Base-by-base conservation (phyloP, 257 asterid species). In the Primulina tabacum region DNA sequence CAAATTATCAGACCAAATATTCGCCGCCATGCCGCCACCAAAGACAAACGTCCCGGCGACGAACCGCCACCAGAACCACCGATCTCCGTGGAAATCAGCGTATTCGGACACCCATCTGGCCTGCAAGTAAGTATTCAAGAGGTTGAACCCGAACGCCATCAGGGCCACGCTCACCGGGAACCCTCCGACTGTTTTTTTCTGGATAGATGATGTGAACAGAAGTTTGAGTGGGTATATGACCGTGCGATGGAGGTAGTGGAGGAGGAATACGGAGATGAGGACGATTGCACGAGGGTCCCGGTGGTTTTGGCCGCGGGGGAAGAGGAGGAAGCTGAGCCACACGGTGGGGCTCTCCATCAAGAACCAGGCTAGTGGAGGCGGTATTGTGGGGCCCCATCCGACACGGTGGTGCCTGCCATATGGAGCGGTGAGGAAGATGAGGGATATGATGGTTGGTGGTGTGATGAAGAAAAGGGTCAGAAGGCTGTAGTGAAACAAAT, bases 331-430 rank as follows among this genome's bases (percentile, higher is more conserved):
- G 20, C 90, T 78, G 79, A 88, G 85, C 89, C 90, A 86, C 1
- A 88, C 12, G 60, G 92, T 84, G 60, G 92, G 96, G 81, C 89
- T 81, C 73, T 88, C 96, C 89, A 88, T 84, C 35, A 86, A 35
- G 59, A 69, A 84, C 96, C 96, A 88, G 32, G 95, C 95, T 17
- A 79, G 50, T 0, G 89, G 82, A 21, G 90, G 84, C 24, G 92
- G 78, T 47, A 89, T 77, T 30, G 83, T 26, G 64, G 87, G 90
- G 4, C 95, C 95, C 90, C 90, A 85, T 0, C 95, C 90, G 58
- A 63, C 61, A 8, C 92, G 90, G 75, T 55, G 68, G 88, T 86
- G 89, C 87, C 81, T 86, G 65, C 95, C 95, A 71, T 86, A 73
- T 1, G 96, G 92, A 64, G 92, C 89, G 72, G 84, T 73, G 83